Base-by-base conservation (phyloP, 257 asterid genomes). In the Plantago major region DNA sequence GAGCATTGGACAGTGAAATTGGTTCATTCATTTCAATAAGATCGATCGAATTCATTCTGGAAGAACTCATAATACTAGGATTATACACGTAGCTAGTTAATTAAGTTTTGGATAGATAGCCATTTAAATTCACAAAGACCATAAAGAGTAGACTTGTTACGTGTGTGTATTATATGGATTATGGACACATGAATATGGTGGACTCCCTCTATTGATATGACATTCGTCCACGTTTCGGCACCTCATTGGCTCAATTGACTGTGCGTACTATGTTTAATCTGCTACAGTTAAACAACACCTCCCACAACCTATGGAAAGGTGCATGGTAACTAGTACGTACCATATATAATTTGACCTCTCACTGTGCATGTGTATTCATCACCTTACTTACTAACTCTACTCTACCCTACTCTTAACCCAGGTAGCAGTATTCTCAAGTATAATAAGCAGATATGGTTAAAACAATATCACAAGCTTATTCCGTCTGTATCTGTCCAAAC, bases 171-270 rank as follows among this genome's bases (percentile, higher is more conserved):
- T 13, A 1, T 7, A 10, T 13, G 9, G 48, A 17, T 9, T 22
- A 38, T 22, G 43, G 33, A 38, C 46, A 40, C 30, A 14, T 22
- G 15, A 44, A 56, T 37, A 38, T 10, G 33, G 48, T 13, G 9
- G 46, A 38, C 26, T 38, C 30, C 33, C 38, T n/a, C 30, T 19
- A 10, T 56, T 58, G 49, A 58, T 6, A 58, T 58, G 49, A 58
- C 62, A 40, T 58, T 58, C 37, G 13, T 16, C 30, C 63, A 58
- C 63, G 49, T 58, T 58, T 58, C 63, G 63, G 10, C 16, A 42
- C 15, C 5, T 17, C 7, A 58, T 58, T 58, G 63, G 50, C 26
- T 47, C 28, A 18, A 60, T 53, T 53, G 58, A 26, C 58, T 53
- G 42, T 52, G 10, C 58, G 54, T 15, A 12, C 52, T n/a, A 19